These are phyloP conservation scores for Naegleria lovaniensis DNA, from an alignment of 208 protist species.

Conservation along the genomic window DNA sequence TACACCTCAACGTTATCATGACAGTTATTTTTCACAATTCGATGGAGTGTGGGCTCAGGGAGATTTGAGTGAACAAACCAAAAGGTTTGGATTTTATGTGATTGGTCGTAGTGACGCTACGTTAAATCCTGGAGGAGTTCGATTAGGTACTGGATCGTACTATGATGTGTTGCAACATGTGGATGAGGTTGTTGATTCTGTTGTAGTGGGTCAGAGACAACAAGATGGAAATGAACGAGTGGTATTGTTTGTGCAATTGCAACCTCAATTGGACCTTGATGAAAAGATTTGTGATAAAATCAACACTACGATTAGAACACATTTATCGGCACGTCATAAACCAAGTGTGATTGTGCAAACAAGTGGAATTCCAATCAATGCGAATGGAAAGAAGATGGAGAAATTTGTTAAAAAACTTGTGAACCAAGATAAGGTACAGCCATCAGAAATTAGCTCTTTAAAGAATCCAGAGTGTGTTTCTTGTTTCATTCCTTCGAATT, in stretches of 20 bases:
- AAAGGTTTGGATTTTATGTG: background rate
- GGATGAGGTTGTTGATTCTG: background rate
- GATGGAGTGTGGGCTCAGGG: background rate
- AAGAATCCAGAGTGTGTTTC: background rate
- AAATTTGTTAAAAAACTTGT: background rate
- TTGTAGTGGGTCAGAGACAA: conserved; percentile 9
- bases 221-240: background rate
- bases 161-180: conserved; percentile 11
- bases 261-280: background rate
- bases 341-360: background rate
- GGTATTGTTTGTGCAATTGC: background rate
- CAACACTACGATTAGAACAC: background rate
- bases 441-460: background rate
- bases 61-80: conserved; percentile 5
- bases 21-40: background rate
- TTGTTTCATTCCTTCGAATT: background rate
- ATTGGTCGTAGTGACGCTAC: background rate
- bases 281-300: background rate
- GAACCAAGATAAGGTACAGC: background rate
- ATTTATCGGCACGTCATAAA: background rate
- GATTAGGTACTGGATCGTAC: background rate
- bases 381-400: background rate
- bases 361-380: background rate
- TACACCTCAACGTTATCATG: background rate
- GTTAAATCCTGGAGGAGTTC: background rate